A percentile compares a stretch with the other conserved stretches of the same genome.
Evolutionary conservation across 768 basidiomycete genomes (phyloP).

Genomic region (Xanthoconium purpureum): DNA sequence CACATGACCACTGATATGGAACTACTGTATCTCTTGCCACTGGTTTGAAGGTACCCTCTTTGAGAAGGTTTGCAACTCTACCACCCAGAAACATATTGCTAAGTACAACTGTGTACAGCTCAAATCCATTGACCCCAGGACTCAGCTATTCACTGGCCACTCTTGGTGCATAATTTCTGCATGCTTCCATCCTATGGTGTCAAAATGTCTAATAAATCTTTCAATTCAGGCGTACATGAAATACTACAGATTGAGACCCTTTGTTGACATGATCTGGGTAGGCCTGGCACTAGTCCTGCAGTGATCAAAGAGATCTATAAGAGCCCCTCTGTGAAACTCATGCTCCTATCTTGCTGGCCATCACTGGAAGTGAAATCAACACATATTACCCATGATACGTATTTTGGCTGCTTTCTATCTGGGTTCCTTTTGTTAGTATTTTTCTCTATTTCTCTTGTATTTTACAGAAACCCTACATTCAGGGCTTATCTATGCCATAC

Average conservation of each 20-base stretch:
- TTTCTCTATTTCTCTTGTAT: neutral
- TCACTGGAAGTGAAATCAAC: neutral
- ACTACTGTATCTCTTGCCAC: neutral
- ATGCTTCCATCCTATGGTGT: too few species aligned
- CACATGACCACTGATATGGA: conserved; percentile 3
- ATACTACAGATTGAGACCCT: too few species aligned
- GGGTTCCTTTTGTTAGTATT: neutral
- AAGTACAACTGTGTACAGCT: conserved; percentile 27
- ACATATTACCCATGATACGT: neutral
- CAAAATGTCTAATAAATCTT: too few species aligned
- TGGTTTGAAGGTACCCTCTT: conserved; percentile 17
- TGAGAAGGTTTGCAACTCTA: conserved; percentile 43
- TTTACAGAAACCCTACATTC: neutral
- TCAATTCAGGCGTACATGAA: too few species aligned
- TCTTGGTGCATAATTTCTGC: too few species aligned
- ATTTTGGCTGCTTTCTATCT: neutral
- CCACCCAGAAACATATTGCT: conserved; percentile 34
- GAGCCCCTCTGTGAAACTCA: too few species aligned
- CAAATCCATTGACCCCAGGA: conserved; percentile 54
- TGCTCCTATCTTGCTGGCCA: neutral
- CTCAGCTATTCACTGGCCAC: too few species aligned
- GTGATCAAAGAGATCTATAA: too few species aligned
- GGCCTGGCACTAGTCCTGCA: too few species aligned
- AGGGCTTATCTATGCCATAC: neutral
- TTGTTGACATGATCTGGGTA: too few species aligned